Evolutionary conservation across 345 rosid species (phyloP), one percentile per base, ranked within the genome.

Genomic region (Orychophragmus violaceus): DNA sequence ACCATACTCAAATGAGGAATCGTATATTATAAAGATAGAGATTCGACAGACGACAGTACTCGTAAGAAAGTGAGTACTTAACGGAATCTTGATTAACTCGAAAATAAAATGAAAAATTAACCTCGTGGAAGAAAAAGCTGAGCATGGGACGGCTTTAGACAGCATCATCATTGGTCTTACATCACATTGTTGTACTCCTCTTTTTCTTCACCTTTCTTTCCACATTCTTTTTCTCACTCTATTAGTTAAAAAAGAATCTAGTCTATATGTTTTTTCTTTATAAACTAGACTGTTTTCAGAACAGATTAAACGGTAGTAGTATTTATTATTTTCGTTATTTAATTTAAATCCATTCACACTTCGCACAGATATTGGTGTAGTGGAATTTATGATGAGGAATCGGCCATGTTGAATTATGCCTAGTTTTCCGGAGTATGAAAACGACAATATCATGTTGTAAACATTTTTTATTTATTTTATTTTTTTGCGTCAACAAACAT

Each of bases 101-200:
- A 17, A 4, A 24, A 23, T 8, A 37, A 39, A 48, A 35, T 3
- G 3, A 28, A 19, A n/a, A 51, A 19, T 6, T 27, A 55, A 56
- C 64, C 50, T 71, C 58, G 58, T 54, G 70, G 54, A 50, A 72
- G 51, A 49, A 59, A 59, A 73, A 73, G 72, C 71, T 58, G 77
- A 66, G 77, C 77, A 59, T 59, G 77, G 56, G 54, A 41, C 16
- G 72, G 67, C 72, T 72, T 72, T 66, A 66, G 49, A 73, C 77
- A 73, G 23, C 54, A 73, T 73, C n/a, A n/a, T n/a, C 77, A 73
- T 73, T 73, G 50, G 56, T 39, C 71, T 42, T 59, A 32, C 72
- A 73, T 73, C 71, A 59, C 66, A 66, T 59, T 50, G 76, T 65
- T 72, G 66, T 58, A 57, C 64, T 64, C 76, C 60, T 48, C 60